These are phyloP conservation scores for Moniliophthora roreri DNA, from an alignment of 1,284 basidiomycete genomes.

Conservation along the genomic window DNA sequence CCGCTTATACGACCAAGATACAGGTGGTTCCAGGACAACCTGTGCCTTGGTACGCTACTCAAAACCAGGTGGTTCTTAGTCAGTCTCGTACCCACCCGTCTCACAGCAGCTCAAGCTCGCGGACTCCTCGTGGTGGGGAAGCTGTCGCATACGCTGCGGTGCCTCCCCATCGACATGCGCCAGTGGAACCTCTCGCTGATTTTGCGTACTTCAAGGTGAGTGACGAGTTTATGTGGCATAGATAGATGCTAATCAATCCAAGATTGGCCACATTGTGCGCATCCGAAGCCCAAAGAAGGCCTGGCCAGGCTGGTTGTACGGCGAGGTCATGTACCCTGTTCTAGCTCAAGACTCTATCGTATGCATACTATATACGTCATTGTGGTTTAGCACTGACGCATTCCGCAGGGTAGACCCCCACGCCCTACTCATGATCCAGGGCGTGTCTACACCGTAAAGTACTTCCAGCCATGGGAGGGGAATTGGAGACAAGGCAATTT, in stretches of 20 bases:
- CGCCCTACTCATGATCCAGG: neutral
- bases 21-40: neutral
- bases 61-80: neutral
- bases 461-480: slow-evolving; percentile 6
- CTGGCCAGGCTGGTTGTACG: slow-evolving; percentile 8
- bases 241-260: neutral
- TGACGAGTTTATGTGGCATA: neutral
- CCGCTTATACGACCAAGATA: slow-evolving; percentile 5
- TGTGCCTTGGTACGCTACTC: slow-evolving; percentile 2
- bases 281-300: slow-evolving; percentile 1
- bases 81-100: neutral
- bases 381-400: neutral
- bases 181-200: neutral
- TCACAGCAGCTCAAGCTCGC: neutral
- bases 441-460: slow-evolving; percentile 6
- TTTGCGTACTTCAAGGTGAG: slow-evolving; percentile 10
- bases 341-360: neutral
- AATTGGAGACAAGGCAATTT: slow-evolving; percentile 3
- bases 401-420: neutral
- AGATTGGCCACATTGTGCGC: slow-evolving; percentile 7
- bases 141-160: neutral
- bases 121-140: neutral
- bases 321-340: slow-evolving; percentile 5
- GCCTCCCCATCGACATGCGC: neutral
- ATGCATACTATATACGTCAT: neutral